A percentile compares a stretch with the other conserved stretches of the same genome.
Evolutionary conservation across 129 eudicot genomes (phyloP).

Genomic region (Flaveria linearis): DNA sequence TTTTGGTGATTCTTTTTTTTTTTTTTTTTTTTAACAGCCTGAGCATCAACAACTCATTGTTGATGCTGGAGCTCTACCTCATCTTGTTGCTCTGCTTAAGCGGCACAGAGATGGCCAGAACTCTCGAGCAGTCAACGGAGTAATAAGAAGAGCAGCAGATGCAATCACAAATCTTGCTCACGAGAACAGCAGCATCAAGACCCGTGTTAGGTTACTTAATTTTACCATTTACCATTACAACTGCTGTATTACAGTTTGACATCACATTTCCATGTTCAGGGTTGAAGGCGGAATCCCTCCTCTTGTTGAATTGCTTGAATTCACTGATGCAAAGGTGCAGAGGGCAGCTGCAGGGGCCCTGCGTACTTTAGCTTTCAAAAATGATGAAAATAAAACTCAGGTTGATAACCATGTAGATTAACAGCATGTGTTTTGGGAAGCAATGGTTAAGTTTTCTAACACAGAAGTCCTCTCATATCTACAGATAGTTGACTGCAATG

Average conservation of each 20-base stretch:
- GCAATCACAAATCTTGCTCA: constrained; percentile 95
- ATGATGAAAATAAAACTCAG: constrained; percentile 88
- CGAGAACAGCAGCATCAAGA: constrained; percentile 75
- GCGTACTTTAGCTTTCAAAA: constrained; percentile 84
- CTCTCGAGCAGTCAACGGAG: constrained; percentile 66
- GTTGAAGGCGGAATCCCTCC: constrained; percentile 93
- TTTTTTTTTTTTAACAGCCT: constrained; percentile 52
- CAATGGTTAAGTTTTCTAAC: constrained; percentile 7
- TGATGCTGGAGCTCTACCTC: constrained; percentile 83
- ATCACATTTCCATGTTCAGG: constrained; percentile 39
- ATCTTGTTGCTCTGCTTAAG: constrained; percentile 69
- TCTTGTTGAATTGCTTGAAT: constrained; percentile 87
- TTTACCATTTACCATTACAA: constrained; percentile 13
- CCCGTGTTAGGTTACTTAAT: constrained; percentile 62
- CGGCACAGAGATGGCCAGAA: constrained; percentile 46
- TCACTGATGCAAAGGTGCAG: constrained; percentile 75
- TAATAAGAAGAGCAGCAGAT: constrained; percentile 81
- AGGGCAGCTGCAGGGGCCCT: constrained; percentile 93
- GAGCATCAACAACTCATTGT: constrained; percentile 90
- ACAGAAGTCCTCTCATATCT: constrained; percentile 6
- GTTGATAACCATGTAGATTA: constrained; percentile 35
- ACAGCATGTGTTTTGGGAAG: neutral
- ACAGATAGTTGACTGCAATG: constrained; percentile 95
- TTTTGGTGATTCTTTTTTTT: constrained; percentile 20
- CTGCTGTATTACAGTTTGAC: constrained; percentile 5